A percentile compares a stretch with the other conserved stretches of the same genome.
Evolutionary conservation across 257 asterid genomes (phyloP).

Genomic region (Scutellaria minor): DNA sequence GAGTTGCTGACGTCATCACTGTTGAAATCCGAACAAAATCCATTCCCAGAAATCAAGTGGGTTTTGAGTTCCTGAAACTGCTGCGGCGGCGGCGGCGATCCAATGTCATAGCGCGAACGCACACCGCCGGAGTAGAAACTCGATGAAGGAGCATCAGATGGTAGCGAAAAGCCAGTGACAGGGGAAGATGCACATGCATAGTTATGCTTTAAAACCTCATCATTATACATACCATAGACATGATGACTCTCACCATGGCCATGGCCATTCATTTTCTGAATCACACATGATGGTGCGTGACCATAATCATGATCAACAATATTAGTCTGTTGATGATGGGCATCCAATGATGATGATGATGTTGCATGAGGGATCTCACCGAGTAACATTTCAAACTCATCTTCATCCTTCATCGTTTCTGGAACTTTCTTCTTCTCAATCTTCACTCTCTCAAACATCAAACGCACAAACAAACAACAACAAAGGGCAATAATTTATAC

Average conservation of each 20-base stretch:
- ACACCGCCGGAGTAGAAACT: constrained; percentile 59
- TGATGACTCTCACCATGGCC: constrained; percentile 39
- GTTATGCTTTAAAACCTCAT: constrained; percentile 42
- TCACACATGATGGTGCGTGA: constrained; percentile 21
- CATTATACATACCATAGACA: constrained; percentile 47
- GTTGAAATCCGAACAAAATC: constrained; percentile 45
- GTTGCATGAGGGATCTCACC: constrained; percentile 89
- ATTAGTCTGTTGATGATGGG: constrained; percentile 37
- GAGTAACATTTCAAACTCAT: constrained; percentile 76
- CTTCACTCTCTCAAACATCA: constrained; percentile 45
- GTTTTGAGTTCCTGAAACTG: constrained; percentile 49
- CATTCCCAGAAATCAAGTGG: constrained; percentile 41
- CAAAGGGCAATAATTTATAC: constrained; percentile 10
- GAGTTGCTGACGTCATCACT: constrained; percentile 33
- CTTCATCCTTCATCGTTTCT: constrained; percentile 65
- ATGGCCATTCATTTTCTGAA: constrained; percentile 26
- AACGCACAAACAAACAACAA: constrained; percentile 28
- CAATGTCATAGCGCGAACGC: constrained; percentile 52
- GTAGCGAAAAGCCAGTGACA: constrained; percentile 62
- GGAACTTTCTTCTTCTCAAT: constrained; percentile 28
- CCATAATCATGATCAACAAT: constrained; percentile 40
- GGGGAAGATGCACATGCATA: constrained; percentile 62
- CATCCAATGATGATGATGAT: constrained; percentile 46
- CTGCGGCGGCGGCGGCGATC: constrained; percentile 56
- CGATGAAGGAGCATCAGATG: constrained; percentile 68